phyloP scores from a whole-genome alignment of 2,329 filamentous ascomycete genomes.

The Purpureocillium lavendulum region DNA sequence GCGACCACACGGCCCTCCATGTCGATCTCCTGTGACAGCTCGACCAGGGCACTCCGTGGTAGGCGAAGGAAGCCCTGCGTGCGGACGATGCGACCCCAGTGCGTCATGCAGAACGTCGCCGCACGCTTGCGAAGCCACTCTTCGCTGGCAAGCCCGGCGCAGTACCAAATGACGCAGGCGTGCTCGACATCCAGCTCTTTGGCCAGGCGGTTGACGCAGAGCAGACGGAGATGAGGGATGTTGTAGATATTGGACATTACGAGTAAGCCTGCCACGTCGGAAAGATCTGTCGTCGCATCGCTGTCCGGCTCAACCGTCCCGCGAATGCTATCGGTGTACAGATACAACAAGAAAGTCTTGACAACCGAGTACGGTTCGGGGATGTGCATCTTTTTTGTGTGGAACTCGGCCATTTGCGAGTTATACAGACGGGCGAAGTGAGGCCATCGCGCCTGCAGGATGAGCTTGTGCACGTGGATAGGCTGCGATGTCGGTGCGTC shows the following conservation, averaged over 20 bases:
- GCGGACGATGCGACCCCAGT: constrained; percentile 91
- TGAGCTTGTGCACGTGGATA: constrained; percentile 92
- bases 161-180: constrained; percentile 93
- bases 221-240: constrained; percentile 81
- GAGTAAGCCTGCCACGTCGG: constrained; percentile 85
- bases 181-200: constrained; percentile 91
- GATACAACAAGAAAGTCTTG: constrained; percentile 87
- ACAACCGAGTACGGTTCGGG: constrained; percentile 93
- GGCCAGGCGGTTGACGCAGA: constrained; percentile 84
- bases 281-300: constrained; percentile 67
- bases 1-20: constrained; percentile 85
- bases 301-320: constrained; percentile 42
- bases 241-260: constrained; percentile 99
- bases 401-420: constrained; percentile 94
- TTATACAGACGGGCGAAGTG: constrained; percentile 90
- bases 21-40: constrained; percentile 89
- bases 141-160: constrained; percentile 80
- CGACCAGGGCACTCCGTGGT: constrained; percentile 71
- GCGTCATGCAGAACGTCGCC: constrained; percentile 78
- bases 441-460: constrained; percentile 90
- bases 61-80: constrained; percentile 80
- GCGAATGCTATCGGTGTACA: constrained; percentile 90
- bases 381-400: constrained; percentile 95
- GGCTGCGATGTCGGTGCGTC: constrained; percentile 64
- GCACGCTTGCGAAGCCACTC: constrained; percentile 89